Evolutionary conservation across 2,329 filamentous ascomycete species (phyloP).

Genomic region (Myriosclerotinia curreyana): DNA sequence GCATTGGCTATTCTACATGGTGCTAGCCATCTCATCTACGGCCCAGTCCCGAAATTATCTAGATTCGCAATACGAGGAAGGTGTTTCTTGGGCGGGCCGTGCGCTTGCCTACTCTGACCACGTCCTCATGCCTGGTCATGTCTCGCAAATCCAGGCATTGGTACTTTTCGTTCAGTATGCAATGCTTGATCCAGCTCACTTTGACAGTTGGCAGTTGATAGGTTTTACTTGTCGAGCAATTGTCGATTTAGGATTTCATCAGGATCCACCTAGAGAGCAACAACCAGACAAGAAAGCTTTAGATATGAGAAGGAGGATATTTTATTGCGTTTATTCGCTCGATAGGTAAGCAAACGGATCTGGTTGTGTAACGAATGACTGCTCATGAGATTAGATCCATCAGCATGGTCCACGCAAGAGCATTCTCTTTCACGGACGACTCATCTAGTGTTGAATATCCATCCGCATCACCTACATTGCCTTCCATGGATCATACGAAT

Average conservation of each 20-base stretch:
- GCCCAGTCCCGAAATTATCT: conserved; percentile 69
- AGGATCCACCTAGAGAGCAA: conserved; percentile 75
- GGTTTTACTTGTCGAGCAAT: conserved; percentile 85
- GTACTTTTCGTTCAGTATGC: conserved; percentile 85
- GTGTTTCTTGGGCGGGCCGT: conserved; percentile 54
- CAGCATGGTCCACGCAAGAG: conserved; percentile 80
- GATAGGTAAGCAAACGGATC: conserved; percentile 62
- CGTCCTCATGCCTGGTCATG: conserved; percentile 80
- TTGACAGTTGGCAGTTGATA: conserved; percentile 91
- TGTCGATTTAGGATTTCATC: conserved; percentile 87
- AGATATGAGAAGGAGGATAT: conserved; percentile 77
- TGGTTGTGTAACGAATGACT: background rate
- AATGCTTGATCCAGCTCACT: conserved; percentile 84
- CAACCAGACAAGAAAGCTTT: conserved; percentile 65
- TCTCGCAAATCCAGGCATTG: conserved; percentile 82
- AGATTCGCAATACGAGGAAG: conserved; percentile 58
- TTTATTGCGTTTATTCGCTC: conserved; percentile 85
- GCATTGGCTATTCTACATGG: conserved; percentile 84
- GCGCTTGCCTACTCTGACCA: conserved; percentile 77
- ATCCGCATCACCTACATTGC: conserved; percentile 41
- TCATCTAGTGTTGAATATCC: conserved; percentile 80
- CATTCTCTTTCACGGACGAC: conserved; percentile 92
- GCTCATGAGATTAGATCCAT: conserved; percentile 58
- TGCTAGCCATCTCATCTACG: conserved; percentile 77
- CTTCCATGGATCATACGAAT: conserved; percentile 35